Percentiles rank a stretch among this genome's conserved stretches.
These are phyloP conservation scores for Hypsizygus ulmarius DNA, from an alignment of 1,284 basidiomycete genomes.

Conservation along the genomic window DNA sequence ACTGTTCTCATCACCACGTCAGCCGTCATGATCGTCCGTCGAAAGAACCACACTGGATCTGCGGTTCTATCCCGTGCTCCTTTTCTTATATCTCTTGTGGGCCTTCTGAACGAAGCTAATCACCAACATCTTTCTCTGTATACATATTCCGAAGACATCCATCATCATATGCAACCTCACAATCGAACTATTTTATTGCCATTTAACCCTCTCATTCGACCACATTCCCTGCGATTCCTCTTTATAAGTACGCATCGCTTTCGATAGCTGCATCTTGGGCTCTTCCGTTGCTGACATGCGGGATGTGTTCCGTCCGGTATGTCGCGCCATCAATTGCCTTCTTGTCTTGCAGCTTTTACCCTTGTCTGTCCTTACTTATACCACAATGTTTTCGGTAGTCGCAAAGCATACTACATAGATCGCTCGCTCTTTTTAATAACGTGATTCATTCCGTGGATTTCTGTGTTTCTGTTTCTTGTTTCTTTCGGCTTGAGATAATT, in stretches of 20 bases:
- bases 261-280: slow-evolving; percentile 5
- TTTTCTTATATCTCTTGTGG: slow-evolving; percentile 14
- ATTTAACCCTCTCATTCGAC: slow-evolving; percentile 15
- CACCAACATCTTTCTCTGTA: slow-evolving; percentile 14
- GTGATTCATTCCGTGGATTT: slow-evolving; percentile 4
- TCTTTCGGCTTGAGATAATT: too few species aligned
- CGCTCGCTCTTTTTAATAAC: slow-evolving; percentile 12
- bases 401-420: slow-evolving; percentile 19
- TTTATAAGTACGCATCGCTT: slow-evolving; percentile 13
- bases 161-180: slow-evolving; percentile 19
- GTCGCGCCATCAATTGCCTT: neutral
- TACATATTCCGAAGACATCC: slow-evolving; percentile 15
- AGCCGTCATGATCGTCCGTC: slow-evolving; percentile 22
- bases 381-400: slow-evolving; percentile 18
- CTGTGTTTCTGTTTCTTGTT: too few species aligned
- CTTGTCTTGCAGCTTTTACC: slow-evolving; percentile 5
- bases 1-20: slow-evolving; percentile 59
- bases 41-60: slow-evolving; percentile 6
- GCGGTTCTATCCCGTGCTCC: slow-evolving; percentile 8
- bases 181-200: slow-evolving; percentile 22
- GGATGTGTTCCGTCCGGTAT: too few species aligned
- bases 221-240: slow-evolving; percentile 11
- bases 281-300: neutral
- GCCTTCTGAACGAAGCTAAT: slow-evolving; percentile 10
- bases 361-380: slow-evolving; percentile 24